A percentile compares a stretch with the other conserved stretches of the same genome.
These are phyloP conservation scores for Lasiosphaeria hispida DNA, from an alignment of 495 filamentous ascomycete genomes.

Conservation along the genomic window DNA sequence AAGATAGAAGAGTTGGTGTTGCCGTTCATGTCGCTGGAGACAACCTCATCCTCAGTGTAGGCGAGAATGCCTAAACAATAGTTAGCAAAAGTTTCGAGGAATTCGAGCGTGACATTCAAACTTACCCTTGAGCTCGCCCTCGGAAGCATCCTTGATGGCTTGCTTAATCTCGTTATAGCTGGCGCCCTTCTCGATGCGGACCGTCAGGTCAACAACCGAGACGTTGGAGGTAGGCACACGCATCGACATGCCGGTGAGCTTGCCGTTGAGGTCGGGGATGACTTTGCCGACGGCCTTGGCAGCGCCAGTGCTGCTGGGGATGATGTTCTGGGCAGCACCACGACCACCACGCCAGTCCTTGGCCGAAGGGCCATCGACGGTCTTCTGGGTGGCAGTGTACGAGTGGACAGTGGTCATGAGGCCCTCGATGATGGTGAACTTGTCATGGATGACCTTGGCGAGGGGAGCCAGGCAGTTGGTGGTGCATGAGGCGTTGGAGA, in stretches of 20 bases:
- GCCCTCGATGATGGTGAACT: conserved; percentile 95
- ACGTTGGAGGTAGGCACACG: conserved; percentile 98
- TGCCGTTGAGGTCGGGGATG: conserved; percentile 94
- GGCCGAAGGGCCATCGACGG: conserved; percentile 91
- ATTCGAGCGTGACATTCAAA: conserved; percentile 2
- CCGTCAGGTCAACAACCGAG: conserved; percentile 96
- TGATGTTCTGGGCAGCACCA: conserved; percentile 99
- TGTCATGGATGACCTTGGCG: conserved; percentile 98
- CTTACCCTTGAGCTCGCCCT: conserved; percentile 82
- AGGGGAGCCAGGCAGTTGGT: conserved; percentile 99
- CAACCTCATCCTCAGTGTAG: conserved; percentile 97
- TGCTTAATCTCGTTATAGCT: conserved; percentile 93
- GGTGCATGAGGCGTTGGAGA: conserved; percentile 99
- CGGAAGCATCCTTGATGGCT: conserved; percentile 81
- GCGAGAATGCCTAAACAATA: conserved; percentile 66
- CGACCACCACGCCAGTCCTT: conserved; percentile 99
- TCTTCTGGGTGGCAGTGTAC: conserved; percentile 99
- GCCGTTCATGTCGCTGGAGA: conserved; percentile 91
- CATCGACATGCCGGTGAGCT: conserved; percentile 99
- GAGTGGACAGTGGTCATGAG: conserved; percentile 99
- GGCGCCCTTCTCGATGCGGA: conserved; percentile 86
- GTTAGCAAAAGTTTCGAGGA: conserved; percentile 32
- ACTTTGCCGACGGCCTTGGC: conserved; percentile 99
- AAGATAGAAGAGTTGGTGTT: conserved; percentile 94
- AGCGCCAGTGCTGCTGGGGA: conserved; percentile 97